Percentiles rank a stretch among this genome's conserved stretches.
phyloP scores from a whole-genome alignment of 2,329 filamentous ascomycete genomes.

The Amylocarpus encephaloides region DNA sequence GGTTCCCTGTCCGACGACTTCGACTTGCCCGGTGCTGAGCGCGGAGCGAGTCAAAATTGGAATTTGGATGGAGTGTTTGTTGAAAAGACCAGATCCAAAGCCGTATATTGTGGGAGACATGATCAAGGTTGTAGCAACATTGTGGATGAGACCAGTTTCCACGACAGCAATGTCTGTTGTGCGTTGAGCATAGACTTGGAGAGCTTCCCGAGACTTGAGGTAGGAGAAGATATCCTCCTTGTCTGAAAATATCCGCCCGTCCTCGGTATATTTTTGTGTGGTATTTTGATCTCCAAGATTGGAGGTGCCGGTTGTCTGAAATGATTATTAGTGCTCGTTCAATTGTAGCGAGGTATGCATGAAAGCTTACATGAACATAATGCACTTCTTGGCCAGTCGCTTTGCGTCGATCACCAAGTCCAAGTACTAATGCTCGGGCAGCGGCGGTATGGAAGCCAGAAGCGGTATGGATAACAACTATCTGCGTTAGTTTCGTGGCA shows the following conservation, averaged over 20 bases:
- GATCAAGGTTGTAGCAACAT: conserved; percentile 39
- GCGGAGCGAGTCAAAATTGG: conserved; percentile 31
- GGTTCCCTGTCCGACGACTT: conserved; percentile 34
- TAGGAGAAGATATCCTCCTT: conserved; percentile 40
- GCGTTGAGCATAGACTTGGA: conserved; percentile 38
- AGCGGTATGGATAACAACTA: conserved; percentile 39
- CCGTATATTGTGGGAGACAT: conserved; percentile 45
- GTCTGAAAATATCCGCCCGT: conserved; percentile 35
- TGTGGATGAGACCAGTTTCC: conserved; percentile 33
- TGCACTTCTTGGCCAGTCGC: conserved; percentile 33
- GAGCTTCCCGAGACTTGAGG: conserved; percentile 33
- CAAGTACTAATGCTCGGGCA: conserved; percentile 37
- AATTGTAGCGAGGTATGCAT: neutral
- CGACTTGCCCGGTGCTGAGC: conserved; percentile 25
- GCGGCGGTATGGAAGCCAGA: conserved; percentile 33
- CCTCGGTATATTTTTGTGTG: conserved; percentile 27
- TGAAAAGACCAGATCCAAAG: conserved; percentile 37
- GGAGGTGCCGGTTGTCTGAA: conserved; percentile 37
- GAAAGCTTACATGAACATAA: conserved; percentile 34
- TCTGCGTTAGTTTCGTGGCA: neutral
- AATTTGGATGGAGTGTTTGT: conserved; percentile 35
- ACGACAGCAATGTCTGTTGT: conserved; percentile 40
- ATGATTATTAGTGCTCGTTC: neutral
- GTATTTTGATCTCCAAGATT: conserved; percentile 39
- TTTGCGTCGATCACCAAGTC: conserved; percentile 36